Conservation (phyloP, 352 stramenopile species). For the Hyaloperonospora brassicae region DNA sequence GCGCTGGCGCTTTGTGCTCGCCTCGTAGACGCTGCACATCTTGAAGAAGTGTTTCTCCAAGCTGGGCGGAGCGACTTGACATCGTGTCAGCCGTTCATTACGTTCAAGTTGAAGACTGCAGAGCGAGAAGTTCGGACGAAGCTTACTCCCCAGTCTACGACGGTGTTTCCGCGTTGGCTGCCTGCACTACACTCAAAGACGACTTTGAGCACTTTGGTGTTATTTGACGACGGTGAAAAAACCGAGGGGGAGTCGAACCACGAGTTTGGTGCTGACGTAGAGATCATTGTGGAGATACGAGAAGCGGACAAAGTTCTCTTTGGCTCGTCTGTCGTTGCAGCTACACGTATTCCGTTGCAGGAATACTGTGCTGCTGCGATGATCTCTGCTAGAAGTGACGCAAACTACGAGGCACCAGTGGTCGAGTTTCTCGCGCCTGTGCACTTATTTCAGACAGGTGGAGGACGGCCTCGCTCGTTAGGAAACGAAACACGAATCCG, state of each 20-base stretch:
- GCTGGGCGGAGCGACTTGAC: slow-evolving; percentile 38
- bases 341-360: slow-evolving; percentile 36
- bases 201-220: slow-evolving; percentile 32
- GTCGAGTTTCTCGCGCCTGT: slow-evolving; percentile 46
- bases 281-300: slow-evolving; percentile 54
- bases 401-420: slow-evolving; percentile 23
- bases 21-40: slow-evolving; percentile 39
- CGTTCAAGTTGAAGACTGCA: slow-evolving; percentile 31
- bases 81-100: slow-evolving; percentile 42
- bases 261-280: slow-evolving; percentile 17
- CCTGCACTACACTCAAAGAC: slow-evolving; percentile 27
- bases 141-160: slow-evolving; percentile 33
- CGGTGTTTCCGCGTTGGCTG: slow-evolving; percentile 61
- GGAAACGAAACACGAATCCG: slow-evolving; percentile 32
- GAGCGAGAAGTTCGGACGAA: slow-evolving; percentile 31
- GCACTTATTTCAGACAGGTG: slow-evolving; percentile 21
- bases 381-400: slow-evolving; percentile 14
- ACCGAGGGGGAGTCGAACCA: slow-evolving; percentile 1
- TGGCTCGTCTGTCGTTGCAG: slow-evolving; percentile 54
- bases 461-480: slow-evolving; percentile 8
- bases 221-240: slow-evolving; percentile 11
- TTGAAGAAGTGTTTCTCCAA: slow-evolving; percentile 48
- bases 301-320: slow-evolving; percentile 67
- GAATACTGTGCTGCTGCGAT: slow-evolving; percentile 39
- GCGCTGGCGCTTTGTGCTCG: slow-evolving; percentile 35